Percentiles rank a stretch among this genome's conserved stretches.
Conservation (phyloP, 495 filamentous ascomycete genomes). For the Xylaria flabelliformis region DNA sequence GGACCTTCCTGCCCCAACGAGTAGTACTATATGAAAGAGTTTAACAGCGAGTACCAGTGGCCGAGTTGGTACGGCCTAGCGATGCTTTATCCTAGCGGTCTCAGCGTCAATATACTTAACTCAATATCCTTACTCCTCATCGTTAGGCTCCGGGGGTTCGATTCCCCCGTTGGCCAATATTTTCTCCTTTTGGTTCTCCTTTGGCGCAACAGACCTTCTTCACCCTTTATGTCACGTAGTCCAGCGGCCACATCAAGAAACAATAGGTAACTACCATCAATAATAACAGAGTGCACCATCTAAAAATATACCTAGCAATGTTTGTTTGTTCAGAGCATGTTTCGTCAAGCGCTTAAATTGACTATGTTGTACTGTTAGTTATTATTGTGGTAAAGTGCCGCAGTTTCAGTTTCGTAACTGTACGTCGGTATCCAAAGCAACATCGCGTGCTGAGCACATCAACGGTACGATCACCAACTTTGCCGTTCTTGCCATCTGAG, state of each 20-base stretch:
- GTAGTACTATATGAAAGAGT: background rate
- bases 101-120: background rate
- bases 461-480: background rate
- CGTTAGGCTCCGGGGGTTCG: slow-evolving; percentile 9
- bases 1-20: background rate
- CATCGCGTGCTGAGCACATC: background rate
- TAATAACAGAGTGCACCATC: too few species aligned
- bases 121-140: slow-evolving; percentile 5
- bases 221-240: background rate
- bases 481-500: background rate
- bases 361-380: too few species aligned
- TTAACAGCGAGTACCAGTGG: background rate
- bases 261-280: too few species aligned
- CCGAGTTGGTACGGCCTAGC: background rate
- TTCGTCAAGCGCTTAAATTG: too few species aligned
- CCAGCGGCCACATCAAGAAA: background rate
- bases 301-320: too few species aligned
- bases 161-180: slow-evolving; percentile 7
- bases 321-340: too few species aligned
- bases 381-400: too few species aligned
- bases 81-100: background rate
- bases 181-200: background rate
- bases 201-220: background rate
- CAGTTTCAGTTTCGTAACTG: too few species aligned
- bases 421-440: background rate